Conservation (phyloP, 257 asterid species). For the Eucommia ulmoides region DNA sequence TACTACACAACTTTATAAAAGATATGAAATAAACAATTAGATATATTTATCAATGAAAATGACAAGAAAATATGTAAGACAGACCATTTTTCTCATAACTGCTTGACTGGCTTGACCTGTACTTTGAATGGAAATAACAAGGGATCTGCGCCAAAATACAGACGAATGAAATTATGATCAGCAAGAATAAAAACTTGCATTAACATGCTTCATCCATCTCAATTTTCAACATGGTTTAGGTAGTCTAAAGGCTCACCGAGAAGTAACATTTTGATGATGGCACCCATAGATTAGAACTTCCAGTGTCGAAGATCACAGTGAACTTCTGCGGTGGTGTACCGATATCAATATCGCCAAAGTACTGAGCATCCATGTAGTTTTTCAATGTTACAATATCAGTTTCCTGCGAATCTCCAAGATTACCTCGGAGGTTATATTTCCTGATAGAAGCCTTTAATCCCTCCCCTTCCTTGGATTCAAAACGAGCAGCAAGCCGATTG, state of each 20-base stretch:
- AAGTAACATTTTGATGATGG: slow-evolving; percentile 76
- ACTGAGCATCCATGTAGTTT: slow-evolving; percentile 85
- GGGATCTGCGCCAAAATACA: slow-evolving; percentile 42
- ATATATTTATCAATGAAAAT: neutral
- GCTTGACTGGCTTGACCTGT: slow-evolving; percentile 57
- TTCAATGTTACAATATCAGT: slow-evolving; percentile 31
- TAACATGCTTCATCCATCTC: slow-evolving; percentile 8
- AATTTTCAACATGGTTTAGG: neutral
- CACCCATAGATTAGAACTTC: slow-evolving; percentile 93
- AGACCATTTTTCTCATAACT: slow-evolving; percentile 64
- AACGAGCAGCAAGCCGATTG: neutral
- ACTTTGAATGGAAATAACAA: slow-evolving; percentile 65
- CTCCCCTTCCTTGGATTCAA: neutral
- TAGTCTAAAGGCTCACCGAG: slow-evolving; percentile 40
- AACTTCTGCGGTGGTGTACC: slow-evolving; percentile 88
- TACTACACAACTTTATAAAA: too few relatives aligned
- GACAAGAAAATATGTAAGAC: slow-evolving; percentile 1
- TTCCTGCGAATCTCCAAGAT: neutral
- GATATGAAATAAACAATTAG: too few relatives aligned
- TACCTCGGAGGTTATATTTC: neutral
- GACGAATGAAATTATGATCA: too few relatives aligned
- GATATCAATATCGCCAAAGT: slow-evolving; percentile 71
- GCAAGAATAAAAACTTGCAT: too few relatives aligned
- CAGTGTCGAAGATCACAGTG: slow-evolving; percentile 82
- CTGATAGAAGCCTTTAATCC: neutral